Base-by-base conservation (phyloP, 352 stramenopile species). In the Phytophthora hybrid region DNA sequence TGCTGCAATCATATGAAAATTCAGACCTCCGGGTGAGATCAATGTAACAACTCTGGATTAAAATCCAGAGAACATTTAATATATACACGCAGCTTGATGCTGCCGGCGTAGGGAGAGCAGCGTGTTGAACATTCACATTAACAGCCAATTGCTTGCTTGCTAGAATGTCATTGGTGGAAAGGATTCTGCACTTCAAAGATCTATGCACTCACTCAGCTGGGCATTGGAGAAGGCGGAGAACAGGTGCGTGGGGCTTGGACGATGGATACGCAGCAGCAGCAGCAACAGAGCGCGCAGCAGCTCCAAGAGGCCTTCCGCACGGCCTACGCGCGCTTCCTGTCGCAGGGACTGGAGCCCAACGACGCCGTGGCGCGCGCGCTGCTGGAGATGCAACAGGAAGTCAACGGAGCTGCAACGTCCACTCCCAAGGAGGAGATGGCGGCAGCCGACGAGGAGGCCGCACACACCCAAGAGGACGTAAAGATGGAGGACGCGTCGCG, bases 311-410 rank as follows among this genome's bases (percentile, higher is more conserved):
- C 84, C 5, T 94, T 94, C 73, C 85, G 77, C 46, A 79, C 78
- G 1, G 76, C 74, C 9, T 94, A 91, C 64, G 62, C 74, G 58
- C 79, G 81, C 58, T 70, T 87, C 13, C 57, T 93, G 14, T 80
- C 81, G 0, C 69, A 85, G 26, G 88, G 88, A 18, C 31, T 91
- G 9, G 75, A 79, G 7, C 85, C 84, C 1, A 93, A 92, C 46
- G 84, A 90, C 47, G 88, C 88, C 0, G 88, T 85, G 2, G 86
- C 85, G 16, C 66, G 67, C 26, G 80, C 88, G 2, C 74, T 94
- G 62, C 70, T 83, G 44, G 73, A 85, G 59, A 66, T 93, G 69
- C 84, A 93, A 64, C 77, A 82, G 18, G 54, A 44, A 14, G 53
- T 54, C 18, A 44, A 32, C 52, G 53, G 23, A 56, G 49, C 56